These are phyloP conservation scores for Tetradesmus obliquus DNA, from an alignment of 139 green algal species.

Conservation along the genomic window DNA sequence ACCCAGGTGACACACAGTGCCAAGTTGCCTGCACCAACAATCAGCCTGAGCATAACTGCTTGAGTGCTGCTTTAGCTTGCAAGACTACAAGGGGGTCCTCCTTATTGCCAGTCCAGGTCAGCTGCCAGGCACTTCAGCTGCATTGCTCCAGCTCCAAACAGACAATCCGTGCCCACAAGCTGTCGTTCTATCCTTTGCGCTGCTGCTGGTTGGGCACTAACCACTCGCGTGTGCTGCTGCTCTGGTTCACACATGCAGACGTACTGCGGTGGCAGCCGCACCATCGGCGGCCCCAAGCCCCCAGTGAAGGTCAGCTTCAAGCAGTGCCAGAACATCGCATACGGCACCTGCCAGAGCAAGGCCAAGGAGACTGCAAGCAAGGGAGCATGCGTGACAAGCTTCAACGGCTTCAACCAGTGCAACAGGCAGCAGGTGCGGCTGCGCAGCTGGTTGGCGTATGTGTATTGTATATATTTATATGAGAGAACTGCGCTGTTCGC, in stretches of 20 bases:
- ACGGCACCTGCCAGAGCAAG: constrained; percentile 6
- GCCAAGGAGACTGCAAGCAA: neutral
- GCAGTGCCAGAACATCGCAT: constrained; percentile 37
- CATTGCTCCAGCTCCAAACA: no score
- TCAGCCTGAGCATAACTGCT: no score
- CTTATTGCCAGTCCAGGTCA: no score
- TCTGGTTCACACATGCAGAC: neutral
- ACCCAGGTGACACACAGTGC: neutral
- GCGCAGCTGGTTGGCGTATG: neutral
- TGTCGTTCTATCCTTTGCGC: neutral
- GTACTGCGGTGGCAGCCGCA: neutral
- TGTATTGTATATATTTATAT: neutral
- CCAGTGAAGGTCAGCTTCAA: neutral
- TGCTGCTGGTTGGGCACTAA: neutral
- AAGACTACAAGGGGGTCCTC: no score
- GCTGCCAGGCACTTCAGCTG: no score
- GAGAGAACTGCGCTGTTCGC: neutral
- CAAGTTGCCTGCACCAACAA: no score
- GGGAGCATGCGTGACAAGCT: neutral
- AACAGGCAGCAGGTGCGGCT: neutral
- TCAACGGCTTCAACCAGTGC: constrained; percentile 18
- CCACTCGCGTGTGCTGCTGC: no score
- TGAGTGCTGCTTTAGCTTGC: no score
- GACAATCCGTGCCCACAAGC: no score
- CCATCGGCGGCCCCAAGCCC: neutral